A percentile compares a stretch with the other conserved stretches of the same genome.
Conservation (phyloP, 2,329 filamentous ascomycete species). For the Aspergillus piperis region DNA sequence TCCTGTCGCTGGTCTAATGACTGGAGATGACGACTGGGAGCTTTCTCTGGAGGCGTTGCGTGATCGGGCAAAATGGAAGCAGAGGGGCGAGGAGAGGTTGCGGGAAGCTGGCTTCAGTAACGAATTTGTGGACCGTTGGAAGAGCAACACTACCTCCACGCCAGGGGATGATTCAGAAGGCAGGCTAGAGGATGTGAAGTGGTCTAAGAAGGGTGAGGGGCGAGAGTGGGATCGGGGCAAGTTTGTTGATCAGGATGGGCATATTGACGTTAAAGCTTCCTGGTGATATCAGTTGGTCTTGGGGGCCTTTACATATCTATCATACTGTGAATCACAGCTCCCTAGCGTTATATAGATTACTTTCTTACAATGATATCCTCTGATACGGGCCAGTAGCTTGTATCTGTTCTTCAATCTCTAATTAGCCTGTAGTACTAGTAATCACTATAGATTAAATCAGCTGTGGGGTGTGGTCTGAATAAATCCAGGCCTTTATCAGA, state of each 20-base stretch:
- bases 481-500: too few species aligned
- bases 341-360: background rate
- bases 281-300: constrained; percentile 41
- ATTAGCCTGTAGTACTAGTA: too few species aligned
- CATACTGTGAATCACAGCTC: background rate
- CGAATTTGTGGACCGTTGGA: constrained; percentile 71
- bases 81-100: constrained; percentile 73
- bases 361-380: background rate
- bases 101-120: constrained; percentile 77
- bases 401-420: background rate
- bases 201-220: constrained; percentile 69
- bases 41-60: constrained; percentile 74
- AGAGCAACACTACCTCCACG: constrained; percentile 61
- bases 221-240: constrained; percentile 70
- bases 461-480: too few species aligned
- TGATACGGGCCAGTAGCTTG: background rate
- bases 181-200: constrained; percentile 69
- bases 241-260: constrained; percentile 57
- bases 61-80: constrained; percentile 76
- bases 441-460: too few species aligned
- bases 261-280: constrained; percentile 52
- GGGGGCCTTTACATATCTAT: background rate
- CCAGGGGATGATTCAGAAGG: constrained; percentile 49
- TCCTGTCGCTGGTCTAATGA: constrained; percentile 45
- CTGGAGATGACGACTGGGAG: constrained; percentile 70